Evolutionary conservation across 805 yeast species (phyloP).

Genomic region (Trichomonascus vanleenenianus): DNA sequence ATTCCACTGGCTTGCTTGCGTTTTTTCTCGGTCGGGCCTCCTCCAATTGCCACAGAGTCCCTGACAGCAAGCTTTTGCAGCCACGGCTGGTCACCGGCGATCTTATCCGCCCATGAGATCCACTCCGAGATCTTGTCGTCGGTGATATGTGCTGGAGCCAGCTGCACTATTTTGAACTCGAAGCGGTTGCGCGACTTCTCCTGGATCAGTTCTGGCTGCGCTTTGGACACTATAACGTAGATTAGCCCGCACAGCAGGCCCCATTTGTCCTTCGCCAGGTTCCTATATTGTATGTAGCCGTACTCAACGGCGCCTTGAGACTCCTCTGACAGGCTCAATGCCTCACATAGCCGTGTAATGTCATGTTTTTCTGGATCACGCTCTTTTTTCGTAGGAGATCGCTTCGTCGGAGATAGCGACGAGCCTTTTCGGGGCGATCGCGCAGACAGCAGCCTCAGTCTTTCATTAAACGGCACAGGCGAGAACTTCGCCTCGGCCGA

Average conservation of each 20-base stretch:
- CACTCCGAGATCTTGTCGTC: constrained; percentile 24
- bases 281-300: constrained; percentile 23
- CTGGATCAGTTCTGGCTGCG: constrained; percentile 23
- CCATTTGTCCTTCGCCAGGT: constrained; percentile 30
- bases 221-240: constrained; percentile 22
- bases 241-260: constrained; percentile 28
- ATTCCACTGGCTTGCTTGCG: constrained; percentile 16
- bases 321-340: constrained; percentile 13
- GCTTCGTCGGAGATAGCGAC: constrained; percentile 10
- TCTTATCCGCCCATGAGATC: constrained; percentile 26
- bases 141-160: constrained; percentile 7
- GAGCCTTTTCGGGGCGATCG: background rate
- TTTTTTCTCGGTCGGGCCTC: too few species aligned
- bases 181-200: constrained; percentile 7
- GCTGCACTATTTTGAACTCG: constrained; percentile 4
- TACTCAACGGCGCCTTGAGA: constrained; percentile 19
- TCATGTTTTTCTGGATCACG: constrained; percentile 17
- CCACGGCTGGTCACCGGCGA: constrained; percentile 30
- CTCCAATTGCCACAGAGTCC: too few species aligned
- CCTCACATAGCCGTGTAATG: constrained; percentile 13
- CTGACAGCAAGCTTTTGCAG: constrained; percentile 19
- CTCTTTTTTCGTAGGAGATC: constrained; percentile 3
- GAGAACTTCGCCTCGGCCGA: too few species aligned
- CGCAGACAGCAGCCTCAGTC: background rate
- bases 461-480: background rate